phyloP scores from a whole-genome alignment of 1,139 yeast genomes.

The Taphrina flavorubra region DNA sequence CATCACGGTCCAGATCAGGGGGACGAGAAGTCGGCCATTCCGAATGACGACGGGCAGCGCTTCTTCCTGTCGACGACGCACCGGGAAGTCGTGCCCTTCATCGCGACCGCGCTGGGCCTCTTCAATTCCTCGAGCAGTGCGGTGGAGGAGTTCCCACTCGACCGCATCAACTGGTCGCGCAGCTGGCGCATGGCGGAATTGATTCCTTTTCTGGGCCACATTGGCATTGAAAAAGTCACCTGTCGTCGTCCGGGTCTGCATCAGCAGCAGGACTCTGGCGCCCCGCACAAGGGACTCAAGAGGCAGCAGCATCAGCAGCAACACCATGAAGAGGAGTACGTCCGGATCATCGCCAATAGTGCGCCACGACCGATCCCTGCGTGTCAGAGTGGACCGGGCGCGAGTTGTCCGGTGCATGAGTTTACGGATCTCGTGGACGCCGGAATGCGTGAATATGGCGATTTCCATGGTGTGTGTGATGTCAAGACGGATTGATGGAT shows the following conservation, averaged over 20 bases:
- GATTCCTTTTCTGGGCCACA: conserved; percentile 37
- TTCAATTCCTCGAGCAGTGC: conserved; percentile 31
- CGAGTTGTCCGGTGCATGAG: conserved; percentile 38
- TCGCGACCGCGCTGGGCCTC: conserved; percentile 38
- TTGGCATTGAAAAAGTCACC: conserved; percentile 35
- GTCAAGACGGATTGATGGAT: conserved; percentile 2
- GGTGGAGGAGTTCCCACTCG: conserved; percentile 34
- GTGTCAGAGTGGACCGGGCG: conserved; percentile 36
- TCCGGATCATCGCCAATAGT: conserved; percentile 38
- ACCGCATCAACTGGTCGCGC: conserved; percentile 36
- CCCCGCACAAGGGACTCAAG: neutral
- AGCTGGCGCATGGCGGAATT: conserved; percentile 38
- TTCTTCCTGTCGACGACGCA: conserved; percentile 37
- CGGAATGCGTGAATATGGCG: conserved; percentile 34
- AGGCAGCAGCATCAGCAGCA: too few species aligned
- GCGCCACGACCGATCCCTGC: conserved; percentile 38
- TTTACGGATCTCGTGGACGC: conserved; percentile 28
- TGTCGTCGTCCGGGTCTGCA: conserved; percentile 33
- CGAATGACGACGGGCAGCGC: conserved; percentile 26
- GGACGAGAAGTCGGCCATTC: neutral
- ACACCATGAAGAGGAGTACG: conserved; percentile 10
- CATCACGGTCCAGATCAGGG: conserved; percentile 14
- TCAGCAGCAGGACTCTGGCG: neutral
- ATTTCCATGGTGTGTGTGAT: conserved; percentile 34
- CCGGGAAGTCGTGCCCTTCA: conserved; percentile 37